Evolutionary conservation across 306 rosid genomes (phyloP).

Genomic region (Potentilla sterilis): DNA sequence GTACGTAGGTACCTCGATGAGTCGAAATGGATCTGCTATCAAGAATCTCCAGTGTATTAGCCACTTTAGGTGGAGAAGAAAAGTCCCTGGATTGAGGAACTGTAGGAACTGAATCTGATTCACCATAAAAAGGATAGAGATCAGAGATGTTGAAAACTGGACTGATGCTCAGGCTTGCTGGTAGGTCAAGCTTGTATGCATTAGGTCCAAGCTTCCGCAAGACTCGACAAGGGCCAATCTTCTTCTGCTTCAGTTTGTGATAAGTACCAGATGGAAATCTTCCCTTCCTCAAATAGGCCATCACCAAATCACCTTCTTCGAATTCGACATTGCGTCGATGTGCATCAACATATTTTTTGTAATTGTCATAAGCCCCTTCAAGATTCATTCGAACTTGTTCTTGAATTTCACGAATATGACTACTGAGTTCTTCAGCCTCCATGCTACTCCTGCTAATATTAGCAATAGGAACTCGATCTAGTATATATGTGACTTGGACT

Average conservation of each 20-base stretch:
- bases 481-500: not conserved
- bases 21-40: not conserved
- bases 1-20: not conserved
- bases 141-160: not conserved
- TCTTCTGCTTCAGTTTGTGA: not conserved
- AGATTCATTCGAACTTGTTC: not conserved
- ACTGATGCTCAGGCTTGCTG: not conserved
- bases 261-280: not conserved
- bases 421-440: not conserved
- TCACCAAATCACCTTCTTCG: not conserved
- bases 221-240: not conserved
- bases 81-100: not conserved
- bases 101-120: too few species aligned
- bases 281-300: not conserved
- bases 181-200: not conserved
- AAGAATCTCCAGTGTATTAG: not conserved
- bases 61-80: not conserved
- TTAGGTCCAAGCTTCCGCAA: not conserved
- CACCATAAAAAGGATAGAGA: not conserved
- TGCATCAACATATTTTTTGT: not conserved
- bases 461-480: not conserved
- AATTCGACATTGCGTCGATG: not conserved
- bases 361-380: not conserved
- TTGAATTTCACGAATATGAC: not conserved
- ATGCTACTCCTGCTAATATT: not conserved